These are phyloP conservation scores for Fraxinus xanthoxyloides DNA, from an alignment of 305 asterid species.

Conservation along the genomic window DNA sequence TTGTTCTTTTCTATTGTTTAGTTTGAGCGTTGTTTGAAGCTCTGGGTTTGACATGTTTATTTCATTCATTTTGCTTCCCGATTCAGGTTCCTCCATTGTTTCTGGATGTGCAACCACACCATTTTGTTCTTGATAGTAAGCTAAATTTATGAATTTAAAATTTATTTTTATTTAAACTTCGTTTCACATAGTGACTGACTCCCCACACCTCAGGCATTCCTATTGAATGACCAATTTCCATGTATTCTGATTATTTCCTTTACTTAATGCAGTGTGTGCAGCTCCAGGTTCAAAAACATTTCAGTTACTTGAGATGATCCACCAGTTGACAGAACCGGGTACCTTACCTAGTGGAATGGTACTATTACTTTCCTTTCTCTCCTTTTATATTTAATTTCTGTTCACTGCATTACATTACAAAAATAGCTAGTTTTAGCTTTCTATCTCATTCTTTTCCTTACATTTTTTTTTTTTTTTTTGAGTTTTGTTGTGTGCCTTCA, in stretches of 20 bases:
- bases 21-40: conserved; percentile 3
- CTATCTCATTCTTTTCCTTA: conserved; percentile 9
- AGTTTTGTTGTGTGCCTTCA: conserved; percentile 3
- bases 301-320: conserved; percentile 97
- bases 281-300: conserved; percentile 99
- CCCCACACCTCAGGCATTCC: conserved; percentile 11
- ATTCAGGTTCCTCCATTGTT: conserved; percentile 85
- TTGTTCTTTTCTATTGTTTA: conserved; percentile 12
- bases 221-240: conserved; percentile 17
- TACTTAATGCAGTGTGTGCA: conserved; percentile 82
- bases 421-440: conserved; percentile 10
- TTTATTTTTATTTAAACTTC: not conserved
- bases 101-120: conserved; percentile 71
- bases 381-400: conserved; percentile 1
- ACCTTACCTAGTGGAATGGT: conserved; percentile 91
- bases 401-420: conserved; percentile 2
- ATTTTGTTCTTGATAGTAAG: conserved; percentile 93
- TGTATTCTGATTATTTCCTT: conserved; percentile 25
- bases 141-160: conserved; percentile 21
- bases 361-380: conserved; percentile 17
- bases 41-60: not conserved
- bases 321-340: conserved; percentile 62
- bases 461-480: not conserved
- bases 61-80: conserved; percentile 28
- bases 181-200: not conserved